Evolutionary conservation across 2,329 filamentous ascomycete genomes (phyloP), one percentile per base, ranked within the genome.

Genomic region (Fusarium sp.): DNA sequence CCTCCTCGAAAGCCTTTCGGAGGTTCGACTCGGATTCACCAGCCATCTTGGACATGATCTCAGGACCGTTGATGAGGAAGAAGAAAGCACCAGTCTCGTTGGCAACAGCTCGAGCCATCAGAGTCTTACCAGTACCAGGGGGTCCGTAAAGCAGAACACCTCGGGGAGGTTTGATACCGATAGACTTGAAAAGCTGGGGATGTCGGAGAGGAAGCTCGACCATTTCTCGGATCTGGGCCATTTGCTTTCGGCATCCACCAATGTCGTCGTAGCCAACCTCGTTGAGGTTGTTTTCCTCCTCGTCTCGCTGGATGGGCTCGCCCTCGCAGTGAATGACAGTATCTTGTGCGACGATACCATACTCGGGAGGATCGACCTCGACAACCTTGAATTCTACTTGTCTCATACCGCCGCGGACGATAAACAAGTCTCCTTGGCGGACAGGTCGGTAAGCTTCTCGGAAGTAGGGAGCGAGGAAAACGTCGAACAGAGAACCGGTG

Each of bases 11-110:
- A n/a, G 96, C 96, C 86, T 98, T 98, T 78, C 96, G 92, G 75
- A 99, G 85, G 83, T 98, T 98, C 66, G 95, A 98, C 83, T 98
- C 96, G 65, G 96, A 98, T 84, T 99, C 96, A 89, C 96, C 96
- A 66, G 96, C 96, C 96, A 98, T 98, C 90, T 98, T 98, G 65
- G 95, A 98, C 96, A 99, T 98, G 86, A 99, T 98, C 83, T 98
- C 96, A 56, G 96, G 96, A 73, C 96, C 95, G 84, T 98, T 98
- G 89, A 99, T 98, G 71, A 98, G 85, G 90, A 99, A 98, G 87
- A 99, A 99, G 87, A 98, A 98, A 52, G 95, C 95, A 78, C 96
- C 96, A 37, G 96, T 98, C 88, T 98, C 96, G 85, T 98, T 98
- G 84, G 96, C 96, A 61, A 99, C 96, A 71, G 96, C 96, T 83